Conservation (phyloP, 495 filamentous ascomycete genomes). For the Xylaria bambusicola region DNA sequence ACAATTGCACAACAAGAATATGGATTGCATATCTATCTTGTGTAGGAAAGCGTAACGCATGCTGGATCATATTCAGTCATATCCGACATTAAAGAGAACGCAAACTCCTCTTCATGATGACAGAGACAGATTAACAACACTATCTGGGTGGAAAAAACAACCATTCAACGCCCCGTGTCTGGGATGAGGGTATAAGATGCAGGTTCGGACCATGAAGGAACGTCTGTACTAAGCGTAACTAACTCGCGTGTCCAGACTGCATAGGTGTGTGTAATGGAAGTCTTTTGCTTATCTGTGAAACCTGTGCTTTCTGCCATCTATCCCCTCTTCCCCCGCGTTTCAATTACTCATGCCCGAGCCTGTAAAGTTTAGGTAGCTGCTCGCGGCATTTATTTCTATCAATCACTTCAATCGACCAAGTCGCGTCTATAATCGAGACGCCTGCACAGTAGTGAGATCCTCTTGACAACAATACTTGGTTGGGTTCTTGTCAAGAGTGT, state of each 20-base stretch:
- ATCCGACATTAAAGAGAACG: conserved; percentile 13
- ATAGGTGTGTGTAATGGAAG: too few species aligned
- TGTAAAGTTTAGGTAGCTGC: too few species aligned
- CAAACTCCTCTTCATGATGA: conserved; percentile 2
- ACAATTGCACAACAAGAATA: neutral
- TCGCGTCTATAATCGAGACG: conserved; percentile 3
- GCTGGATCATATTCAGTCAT: conserved; percentile 11
- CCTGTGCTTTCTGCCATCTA: too few species aligned
- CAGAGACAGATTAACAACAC: conserved; percentile 6
- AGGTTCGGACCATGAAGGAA: neutral
- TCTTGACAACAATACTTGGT: conserved; percentile 5
- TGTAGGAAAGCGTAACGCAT: conserved; percentile 1
- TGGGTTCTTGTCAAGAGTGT: neutral
- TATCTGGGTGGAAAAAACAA: conserved; percentile 11
- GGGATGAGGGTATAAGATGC: neutral
- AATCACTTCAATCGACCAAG: neutral
- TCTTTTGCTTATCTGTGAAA: too few species aligned
- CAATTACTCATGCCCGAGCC: too few species aligned
- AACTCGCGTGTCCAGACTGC: neutral
- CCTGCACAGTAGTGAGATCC: neutral
- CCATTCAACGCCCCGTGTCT: conserved; percentile 6
- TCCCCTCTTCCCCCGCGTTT: conserved; percentile 2
- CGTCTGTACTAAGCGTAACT: neutral
- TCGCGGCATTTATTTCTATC: too few species aligned
- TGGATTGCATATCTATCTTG: neutral